A percentile compares a stretch with the other conserved stretches of the same genome.
Evolutionary conservation across 2,329 filamentous ascomycete species (phyloP).

Genomic region (Penicillium sp.): DNA sequence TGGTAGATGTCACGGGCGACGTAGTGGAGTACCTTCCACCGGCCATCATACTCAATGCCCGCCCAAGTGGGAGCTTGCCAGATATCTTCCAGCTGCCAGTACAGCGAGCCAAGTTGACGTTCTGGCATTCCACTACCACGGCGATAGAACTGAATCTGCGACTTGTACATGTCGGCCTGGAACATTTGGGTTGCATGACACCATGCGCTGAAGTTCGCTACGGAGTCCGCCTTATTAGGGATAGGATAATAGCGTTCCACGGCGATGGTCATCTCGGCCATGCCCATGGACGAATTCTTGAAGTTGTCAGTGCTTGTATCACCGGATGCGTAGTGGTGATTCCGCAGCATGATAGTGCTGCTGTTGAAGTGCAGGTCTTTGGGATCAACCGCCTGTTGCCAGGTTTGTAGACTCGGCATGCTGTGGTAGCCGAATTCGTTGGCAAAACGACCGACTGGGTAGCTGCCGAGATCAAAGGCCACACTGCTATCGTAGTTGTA

Average conservation of each 20-base stretch:
- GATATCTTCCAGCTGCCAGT: conserved; percentile 65
- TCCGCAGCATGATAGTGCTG: conserved; percentile 53
- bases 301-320: conserved; percentile 50
- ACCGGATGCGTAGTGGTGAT: conserved; percentile 58
- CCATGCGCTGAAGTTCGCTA: conserved; percentile 62
- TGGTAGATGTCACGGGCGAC: conserved; percentile 57
- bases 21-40: conserved; percentile 63
- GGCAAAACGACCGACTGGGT: conserved; percentile 59
- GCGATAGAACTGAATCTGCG: conserved; percentile 61
- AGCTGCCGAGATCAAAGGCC: conserved; percentile 55
- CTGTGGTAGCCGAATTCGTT: conserved; percentile 64
- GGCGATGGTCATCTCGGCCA: conserved; percentile 58
- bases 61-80: conserved; percentile 65
- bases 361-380: conserved; percentile 58
- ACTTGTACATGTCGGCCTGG: conserved; percentile 62
- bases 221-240: conserved; percentile 52
- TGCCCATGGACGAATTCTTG: conserved; percentile 32
- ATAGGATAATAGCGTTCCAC: conserved; percentile 57
- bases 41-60: conserved; percentile 60
- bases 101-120: conserved; percentile 58
- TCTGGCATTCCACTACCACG: conserved; percentile 57
- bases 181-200: conserved; percentile 62
- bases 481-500: conserved; percentile 57
- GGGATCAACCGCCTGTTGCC: conserved; percentile 53
- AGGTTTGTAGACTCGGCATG: conserved; percentile 60